A percentile compares a stretch with the other conserved stretches of the same genome.
phyloP scores from a whole-genome alignment of 164 flowering plant genomes.

The Piper longum region DNA sequence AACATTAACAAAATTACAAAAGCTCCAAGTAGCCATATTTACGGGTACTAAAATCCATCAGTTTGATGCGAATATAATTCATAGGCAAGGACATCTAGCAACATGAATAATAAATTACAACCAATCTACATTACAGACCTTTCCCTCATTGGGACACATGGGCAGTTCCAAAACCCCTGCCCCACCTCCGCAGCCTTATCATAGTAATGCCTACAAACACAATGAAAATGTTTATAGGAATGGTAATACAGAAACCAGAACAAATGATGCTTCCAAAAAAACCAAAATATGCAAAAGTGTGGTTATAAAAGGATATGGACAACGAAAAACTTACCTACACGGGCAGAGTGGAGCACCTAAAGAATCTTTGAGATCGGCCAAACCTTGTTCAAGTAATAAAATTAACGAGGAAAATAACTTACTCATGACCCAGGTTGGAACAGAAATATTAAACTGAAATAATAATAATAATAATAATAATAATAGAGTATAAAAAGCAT shows the following conservation, averaged over 20 bases:
- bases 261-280: neutral
- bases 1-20: too few relatives aligned
- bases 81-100: neutral
- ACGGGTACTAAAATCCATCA: neutral
- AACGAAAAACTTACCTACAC: conserved; percentile 46
- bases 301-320: neutral
- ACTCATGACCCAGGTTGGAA: too few relatives aligned
- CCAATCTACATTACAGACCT: conserved; percentile 34
- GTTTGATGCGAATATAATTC: neutral
- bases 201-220: conserved; percentile 68
- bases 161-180: conserved; percentile 99
- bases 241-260: neutral
- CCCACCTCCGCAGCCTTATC: conserved; percentile 85
- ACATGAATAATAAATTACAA: neutral
- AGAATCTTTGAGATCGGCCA: conserved; percentile 91
- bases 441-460: too few relatives aligned
- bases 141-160: conserved; percentile 99
- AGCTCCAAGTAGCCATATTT: too few relatives aligned
- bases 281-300: neutral
- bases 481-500: too few relatives aligned
- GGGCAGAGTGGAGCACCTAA: conserved; percentile 98
- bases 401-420: too few relatives aligned
- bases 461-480: too few relatives aligned
- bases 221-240: neutral
- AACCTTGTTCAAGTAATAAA: conserved; percentile 28